Percentiles rank a stretch among this genome's conserved stretches.
Evolutionary conservation across 352 stramenopile genomes (phyloP).

Genomic region (Pythium pyrilobum): DNA sequence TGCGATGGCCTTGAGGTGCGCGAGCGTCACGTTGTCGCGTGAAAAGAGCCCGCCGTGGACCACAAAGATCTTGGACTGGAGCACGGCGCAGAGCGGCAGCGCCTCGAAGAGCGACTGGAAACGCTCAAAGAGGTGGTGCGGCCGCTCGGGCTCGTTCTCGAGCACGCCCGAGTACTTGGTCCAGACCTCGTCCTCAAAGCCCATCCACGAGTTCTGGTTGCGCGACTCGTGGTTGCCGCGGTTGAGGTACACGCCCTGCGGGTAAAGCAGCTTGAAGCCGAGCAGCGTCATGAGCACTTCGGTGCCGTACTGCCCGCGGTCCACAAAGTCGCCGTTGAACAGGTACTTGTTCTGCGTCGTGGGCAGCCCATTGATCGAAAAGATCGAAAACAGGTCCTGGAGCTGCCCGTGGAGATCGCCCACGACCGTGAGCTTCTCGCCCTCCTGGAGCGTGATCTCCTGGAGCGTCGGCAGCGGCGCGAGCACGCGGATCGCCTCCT

Average conservation of each 20-base stretch:
- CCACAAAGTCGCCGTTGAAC: constrained; percentile 97
- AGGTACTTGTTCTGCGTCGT: constrained; percentile 91
- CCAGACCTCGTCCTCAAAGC: constrained; percentile 89
- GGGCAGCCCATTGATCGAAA: constrained; percentile 90
- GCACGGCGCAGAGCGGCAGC: constrained; percentile 86
- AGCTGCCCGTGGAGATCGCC: constrained; percentile 94
- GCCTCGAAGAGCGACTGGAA: constrained; percentile 84
- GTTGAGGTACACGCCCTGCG: constrained; percentile 87
- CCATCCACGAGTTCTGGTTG: constrained; percentile 93
- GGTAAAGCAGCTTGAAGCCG: constrained; percentile 77
- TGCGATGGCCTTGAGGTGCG: constrained; percentile 87
- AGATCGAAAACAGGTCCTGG: constrained; percentile 93
- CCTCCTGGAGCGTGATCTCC: constrained; percentile 78
- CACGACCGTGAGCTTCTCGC: constrained; percentile 89
- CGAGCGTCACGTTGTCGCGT: constrained; percentile 87
- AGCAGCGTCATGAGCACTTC: constrained; percentile 83
- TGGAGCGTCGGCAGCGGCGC: constrained; percentile 74
- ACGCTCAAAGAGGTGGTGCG: constrained; percentile 48
- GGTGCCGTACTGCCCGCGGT: constrained; percentile 86
- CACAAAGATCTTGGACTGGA: constrained; percentile 92
- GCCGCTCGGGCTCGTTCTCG: constrained; percentile 51
- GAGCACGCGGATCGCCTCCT: constrained; percentile 56
- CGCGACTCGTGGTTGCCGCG: constrained; percentile 95
- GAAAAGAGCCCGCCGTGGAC: constrained; percentile 93
- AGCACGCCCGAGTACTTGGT: constrained; percentile 70